Evolutionary conservation across 2,329 filamentous ascomycete species (phyloP).

Genomic region (Trichoderma brevicompactum): DNA sequence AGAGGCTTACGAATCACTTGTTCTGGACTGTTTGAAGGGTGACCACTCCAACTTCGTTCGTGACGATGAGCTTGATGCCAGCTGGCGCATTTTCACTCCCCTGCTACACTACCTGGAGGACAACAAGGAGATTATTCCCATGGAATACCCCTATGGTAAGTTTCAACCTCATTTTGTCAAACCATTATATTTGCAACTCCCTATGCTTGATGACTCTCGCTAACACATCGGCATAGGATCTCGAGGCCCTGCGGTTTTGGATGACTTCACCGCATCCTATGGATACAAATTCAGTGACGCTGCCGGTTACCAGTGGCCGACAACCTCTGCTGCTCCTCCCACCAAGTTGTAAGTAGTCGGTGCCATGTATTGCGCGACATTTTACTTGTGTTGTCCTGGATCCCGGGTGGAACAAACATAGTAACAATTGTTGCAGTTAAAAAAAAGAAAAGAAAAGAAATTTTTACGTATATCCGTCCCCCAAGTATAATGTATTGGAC

Average conservation of each 20-base stretch:
- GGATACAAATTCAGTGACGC: constrained; percentile 99
- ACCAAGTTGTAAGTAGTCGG: constrained; percentile 76
- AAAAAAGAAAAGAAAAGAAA: constrained; percentile 9
- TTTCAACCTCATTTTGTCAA: constrained; percentile 27
- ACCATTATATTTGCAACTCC: not conserved
- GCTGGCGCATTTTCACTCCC: constrained; percentile 98
- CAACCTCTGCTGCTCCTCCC: constrained; percentile 65
- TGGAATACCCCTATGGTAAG: constrained; percentile 99
- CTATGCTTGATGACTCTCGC: constrained; percentile 1
- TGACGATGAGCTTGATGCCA: constrained; percentile 94
- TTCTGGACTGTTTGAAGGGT: constrained; percentile 95
- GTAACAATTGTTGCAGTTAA: constrained; percentile 26
- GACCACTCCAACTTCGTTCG: constrained; percentile 99
- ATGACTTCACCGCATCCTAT: constrained; percentile 97
- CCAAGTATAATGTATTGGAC: constrained; percentile 13
- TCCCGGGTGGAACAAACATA: constrained; percentile 16
- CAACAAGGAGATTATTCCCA: constrained; percentile 98
- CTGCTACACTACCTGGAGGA: constrained; percentile 97
- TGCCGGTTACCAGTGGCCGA: constrained; percentile 93
- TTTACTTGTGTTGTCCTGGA: constrained; percentile 23
- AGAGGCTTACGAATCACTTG: constrained; percentile 97
- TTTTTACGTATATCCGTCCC: not conserved
- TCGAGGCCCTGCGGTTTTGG: constrained; percentile 91
- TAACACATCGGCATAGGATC: constrained; percentile 67
- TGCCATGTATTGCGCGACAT: constrained; percentile 27